Base-by-base conservation (phyloP, 2,329 filamentous ascomycete species). In the Capronia americana region DNA sequence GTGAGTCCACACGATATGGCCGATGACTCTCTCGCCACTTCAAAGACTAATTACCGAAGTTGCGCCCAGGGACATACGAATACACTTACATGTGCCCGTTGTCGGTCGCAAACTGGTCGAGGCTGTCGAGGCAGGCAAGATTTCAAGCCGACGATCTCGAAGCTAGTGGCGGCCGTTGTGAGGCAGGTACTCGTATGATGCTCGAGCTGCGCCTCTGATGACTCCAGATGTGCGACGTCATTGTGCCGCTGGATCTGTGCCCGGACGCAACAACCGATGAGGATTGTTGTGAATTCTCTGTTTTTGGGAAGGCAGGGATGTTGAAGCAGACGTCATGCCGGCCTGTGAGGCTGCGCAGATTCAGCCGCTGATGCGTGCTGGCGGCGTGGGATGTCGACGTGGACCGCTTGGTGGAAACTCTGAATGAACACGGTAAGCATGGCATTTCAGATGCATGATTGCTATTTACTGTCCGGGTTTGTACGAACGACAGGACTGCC, bases 201-300 rank as follows among this genome's bases (percentile, higher is more conserved):
- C 20, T 20, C 20, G 24, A 2, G 23, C 23, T 26, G 23, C 20
- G n/a, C 23, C n/a, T 12, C 12, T 50, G 46, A 24, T 51, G 12
- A 8, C 24, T 28, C 48, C 20, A 51, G 48, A 51, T 51, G 48
- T 14, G 24, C 48, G 24, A 28, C 48, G 48, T 51, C 48, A 51
- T 51, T 24, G 48, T 51, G 48, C 48, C 8, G 48, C 48, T 51
- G 3, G 48, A 51, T 28, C 20, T 51, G 48, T 23, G 24, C 4
- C 6, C 24, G 2, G 48, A 28, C 20, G 1, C 24, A 51, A 23
- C 14, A 51, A 24, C 20, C 48, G 23, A 51, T 12, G 20, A 28
- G 12, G 38, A 12, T 17, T 51, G 20, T 51, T 51, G 48, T 28
- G 48, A 24, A 28, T 23, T 51, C 48, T 51, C 24, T 51, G 20